Percentiles rank a stretch among this genome's conserved stretches.
phyloP scores from a whole-genome alignment of 1,284 basidiomycete species.

The Cryptococcus neoformans region DNA sequence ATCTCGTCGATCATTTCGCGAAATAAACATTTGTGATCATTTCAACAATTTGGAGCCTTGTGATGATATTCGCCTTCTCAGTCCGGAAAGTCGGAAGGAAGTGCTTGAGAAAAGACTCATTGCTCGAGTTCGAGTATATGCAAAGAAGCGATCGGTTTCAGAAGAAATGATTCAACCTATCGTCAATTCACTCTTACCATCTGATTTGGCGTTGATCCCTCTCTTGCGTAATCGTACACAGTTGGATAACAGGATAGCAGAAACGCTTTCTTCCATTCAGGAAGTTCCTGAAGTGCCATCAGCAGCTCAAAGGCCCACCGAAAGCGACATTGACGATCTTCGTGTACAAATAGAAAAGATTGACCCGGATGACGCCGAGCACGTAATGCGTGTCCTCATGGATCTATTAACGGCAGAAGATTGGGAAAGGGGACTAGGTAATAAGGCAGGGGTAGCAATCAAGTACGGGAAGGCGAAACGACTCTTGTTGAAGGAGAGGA shows the following conservation, averaged over 20 bases:
- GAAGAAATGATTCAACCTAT: slow-evolving; percentile 4
- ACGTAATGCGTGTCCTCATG: slow-evolving; percentile 14
- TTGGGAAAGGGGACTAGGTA: slow-evolving; percentile 7
- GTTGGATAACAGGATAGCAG: slow-evolving; percentile 18
- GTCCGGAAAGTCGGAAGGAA: slow-evolving; percentile 15
- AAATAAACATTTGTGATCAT: not conserved
- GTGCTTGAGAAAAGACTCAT: slow-evolving; percentile 14
- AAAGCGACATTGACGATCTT: slow-evolving; percentile 4
- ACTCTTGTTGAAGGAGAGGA: slow-evolving; percentile 1
- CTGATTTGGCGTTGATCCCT: slow-evolving; percentile 29
- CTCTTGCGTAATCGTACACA: slow-evolving; percentile 16
- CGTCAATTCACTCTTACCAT: slow-evolving; percentile 13
- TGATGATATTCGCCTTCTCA: slow-evolving; percentile 24
- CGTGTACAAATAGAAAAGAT: slow-evolving; percentile 14
- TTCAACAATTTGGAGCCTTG: slow-evolving; percentile 4
- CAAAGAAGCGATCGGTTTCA: slow-evolving; percentile 4
- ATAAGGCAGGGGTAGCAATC: slow-evolving; percentile 7
- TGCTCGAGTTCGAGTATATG: slow-evolving; percentile 12
- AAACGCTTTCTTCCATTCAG: slow-evolving; percentile 2
- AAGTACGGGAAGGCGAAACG: slow-evolving; percentile 16
- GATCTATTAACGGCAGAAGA: slow-evolving; percentile 1
- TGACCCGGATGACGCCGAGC: slow-evolving; percentile 13
- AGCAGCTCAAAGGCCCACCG: slow-evolving; percentile 1
- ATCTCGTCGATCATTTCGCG: not conserved
- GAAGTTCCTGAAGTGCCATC: not conserved